Base-by-base conservation (phyloP, 2,329 filamentous ascomycete species). In the Colletotrichum sp. region DNA sequence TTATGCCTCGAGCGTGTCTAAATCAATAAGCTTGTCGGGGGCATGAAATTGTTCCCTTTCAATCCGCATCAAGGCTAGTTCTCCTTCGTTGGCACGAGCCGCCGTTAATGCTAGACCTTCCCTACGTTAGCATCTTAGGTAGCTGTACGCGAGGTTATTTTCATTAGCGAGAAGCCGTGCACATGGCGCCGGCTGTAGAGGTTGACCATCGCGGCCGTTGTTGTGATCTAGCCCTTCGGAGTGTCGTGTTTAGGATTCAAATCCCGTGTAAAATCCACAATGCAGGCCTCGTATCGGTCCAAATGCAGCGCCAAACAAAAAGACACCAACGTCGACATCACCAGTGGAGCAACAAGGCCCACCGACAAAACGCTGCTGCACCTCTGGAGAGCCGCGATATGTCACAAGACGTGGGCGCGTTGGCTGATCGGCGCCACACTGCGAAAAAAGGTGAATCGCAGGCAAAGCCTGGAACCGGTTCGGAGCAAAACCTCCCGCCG, bases 401-500 rank as follows among this genome's bases (percentile, higher is more conserved):
- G 44, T 52, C 44, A 21, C 44, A 52, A 52, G 44, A 52, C 44
- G n/a, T 13, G 44, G 44, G 10, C 44, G 44, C 44, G 44, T 52
- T 52, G 44, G 44, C 44, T 52, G 44, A 52, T 52, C 44, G 44
- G 44, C 44, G 10, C n/a, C 44, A 21, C 2, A 13, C 4, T 52
- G 44, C 44, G 44, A 21, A 52, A 7, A 21, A 52, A 52, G 44
- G 44, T 52, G n/a, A 52, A 52, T 52, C 44, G 44, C 44, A 52
- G 3, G 39, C 18, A 52, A 21, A 21, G 10, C n/a, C n/a, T 21
- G 44, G 44, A 52, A 52, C 9, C 4, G 5, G 10, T 21, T 52
- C 44, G 44, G 44, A 52, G 44, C 44, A 52, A 52, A 52, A 21
- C 44, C 44, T 52, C 44, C 44, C 44, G 44, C 44, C 44, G 44